Conservation (phyloP, 306 rosid genomes). For the Cucumis sativus region Cucumber_9930_V3 NC_026655.2:6950501-6951000, state of each 20-base stretch:
- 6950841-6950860: neutral
- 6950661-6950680: neutral
- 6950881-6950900: neutral
- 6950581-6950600: too few relatives aligned
- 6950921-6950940: neutral
- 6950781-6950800: neutral
- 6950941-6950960: conserved; percentile 10
- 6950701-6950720: neutral
- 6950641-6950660: neutral
- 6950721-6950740: neutral
- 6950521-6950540: neutral
- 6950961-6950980: neutral
- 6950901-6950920: neutral
- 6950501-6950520: neutral
- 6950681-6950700: neutral
- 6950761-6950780: neutral
- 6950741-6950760: neutral
- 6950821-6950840: neutral
- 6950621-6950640: neutral
- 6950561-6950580: neutral
- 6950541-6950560: neutral
- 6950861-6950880: neutral
- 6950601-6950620: neutral
- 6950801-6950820: neutral
- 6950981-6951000: too few relatives aligned